Percentiles rank a stretch among this genome's conserved stretches.
These are phyloP conservation scores for Dioscorea zingiberensis DNA, from an alignment of 106 monocot species.

Conservation along the genomic window DNA sequence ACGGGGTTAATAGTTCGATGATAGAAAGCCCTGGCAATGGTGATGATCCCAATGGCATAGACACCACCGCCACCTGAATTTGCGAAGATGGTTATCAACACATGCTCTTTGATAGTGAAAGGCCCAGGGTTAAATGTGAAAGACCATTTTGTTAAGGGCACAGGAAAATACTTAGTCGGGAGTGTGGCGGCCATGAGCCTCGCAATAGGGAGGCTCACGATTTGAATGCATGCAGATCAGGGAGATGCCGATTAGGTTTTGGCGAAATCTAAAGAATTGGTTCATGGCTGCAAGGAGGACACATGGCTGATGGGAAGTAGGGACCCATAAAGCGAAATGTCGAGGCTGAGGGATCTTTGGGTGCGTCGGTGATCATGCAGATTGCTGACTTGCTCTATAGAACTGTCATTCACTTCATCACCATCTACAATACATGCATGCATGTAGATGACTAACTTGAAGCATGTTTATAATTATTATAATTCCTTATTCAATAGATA, in stretches of 20 bases:
- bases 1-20: background rate
- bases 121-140: constrained; percentile 14
- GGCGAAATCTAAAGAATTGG: constrained; percentile 12
- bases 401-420: constrained; percentile 1
- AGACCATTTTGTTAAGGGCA: background rate
- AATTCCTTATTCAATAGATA: too few relatives aligned
- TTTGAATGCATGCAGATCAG: background rate
- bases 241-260: background rate
- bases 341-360: background rate
- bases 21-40: constrained; percentile 20
- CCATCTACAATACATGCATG: too few relatives aligned
- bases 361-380: constrained; percentile 8
- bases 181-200: constrained; percentile 9
- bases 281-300: constrained; percentile 7
- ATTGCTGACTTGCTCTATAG: constrained; percentile 22
- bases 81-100: constrained; percentile 23
- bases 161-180: background rate
- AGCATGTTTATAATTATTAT: too few relatives aligned
- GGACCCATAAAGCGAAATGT: constrained; percentile 23
- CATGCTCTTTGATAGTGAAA: constrained; percentile 18
- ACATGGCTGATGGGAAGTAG: constrained; percentile 2
- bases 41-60: constrained; percentile 9
- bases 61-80: constrained; percentile 1
- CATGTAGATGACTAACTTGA: too few relatives aligned
- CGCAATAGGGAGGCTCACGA: constrained; percentile 1